Conservation (phyloP, 2,329 filamentous ascomycete species). For the Colletotrichum caudatum region DNA sequence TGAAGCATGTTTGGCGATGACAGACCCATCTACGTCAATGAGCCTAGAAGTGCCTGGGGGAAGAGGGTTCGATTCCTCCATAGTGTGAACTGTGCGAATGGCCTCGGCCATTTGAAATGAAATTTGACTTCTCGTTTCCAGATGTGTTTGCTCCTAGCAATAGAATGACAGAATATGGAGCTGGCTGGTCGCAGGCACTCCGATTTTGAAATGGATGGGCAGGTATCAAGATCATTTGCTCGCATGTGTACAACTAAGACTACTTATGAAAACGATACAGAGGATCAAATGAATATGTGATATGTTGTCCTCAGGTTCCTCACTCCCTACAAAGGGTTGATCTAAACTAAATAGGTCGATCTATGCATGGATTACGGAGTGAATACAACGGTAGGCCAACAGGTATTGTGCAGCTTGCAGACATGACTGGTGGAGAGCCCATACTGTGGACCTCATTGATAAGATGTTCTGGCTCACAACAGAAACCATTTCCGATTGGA, state of each 20-base stretch:
- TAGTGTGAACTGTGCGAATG: neutral
- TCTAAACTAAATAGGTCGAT: neutral
- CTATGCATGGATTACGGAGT: neutral
- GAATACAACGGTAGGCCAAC: neutral
- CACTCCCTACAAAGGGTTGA: neutral
- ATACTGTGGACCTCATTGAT: neutral
- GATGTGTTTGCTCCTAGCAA: neutral
- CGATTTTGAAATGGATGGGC: neutral
- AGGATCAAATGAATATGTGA: neutral
- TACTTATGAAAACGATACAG: neutral
- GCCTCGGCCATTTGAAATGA: neutral
- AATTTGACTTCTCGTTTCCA: neutral
- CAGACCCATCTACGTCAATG: conserved; percentile 27
- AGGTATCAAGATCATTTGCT: neutral
- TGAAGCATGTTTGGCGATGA: conserved; percentile 22
- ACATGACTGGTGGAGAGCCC: neutral
- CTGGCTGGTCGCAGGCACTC: neutral
- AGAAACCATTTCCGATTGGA: neutral
- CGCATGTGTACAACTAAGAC: neutral
- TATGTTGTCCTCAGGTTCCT: neutral
- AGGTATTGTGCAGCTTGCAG: neutral
- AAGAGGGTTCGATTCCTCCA: neutral
- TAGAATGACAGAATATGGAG: too few relatives aligned
- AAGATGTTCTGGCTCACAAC: neutral
- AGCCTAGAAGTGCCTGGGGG: conserved; percentile 31